Evolutionary conservation across 257 asterid genomes (phyloP), one percentile per base, ranked within the genome.

Genomic region (Parsonsia alboflavescens): DNA sequence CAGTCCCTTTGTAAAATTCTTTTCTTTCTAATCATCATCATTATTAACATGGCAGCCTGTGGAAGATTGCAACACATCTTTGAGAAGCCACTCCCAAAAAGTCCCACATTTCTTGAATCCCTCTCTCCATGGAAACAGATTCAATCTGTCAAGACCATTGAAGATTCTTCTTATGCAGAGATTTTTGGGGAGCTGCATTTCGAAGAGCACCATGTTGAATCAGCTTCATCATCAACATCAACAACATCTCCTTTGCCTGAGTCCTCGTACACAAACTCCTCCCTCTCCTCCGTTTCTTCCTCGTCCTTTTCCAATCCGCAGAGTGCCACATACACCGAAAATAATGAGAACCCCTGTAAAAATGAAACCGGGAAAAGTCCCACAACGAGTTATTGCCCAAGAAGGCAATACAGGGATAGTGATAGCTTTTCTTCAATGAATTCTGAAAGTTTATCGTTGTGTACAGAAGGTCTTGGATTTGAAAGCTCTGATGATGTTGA

Each of bases 391-490:
- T 58, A 74, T 71, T 52, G n/a, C 53, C 68, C 76, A 4, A 53
- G n/a, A 22, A 82, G 75, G 44, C 84, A 82, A 26, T 79, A 83
- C 80, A 48, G 22, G 49, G 86, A 86, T 42, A 82, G 82, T 17
- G 85, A 87, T 17, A 83, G 90, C 84, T 79, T 80, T 44, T 89
- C 96, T 0, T 88, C 93, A 24, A 75, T 72, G 80, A 87, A 79
- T 66, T 87, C 87, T 0, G 91, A 89, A 33, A 88, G 79, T 70
- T 65, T 88, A 16, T 89, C 97, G 1, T 59, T 89, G 19, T 92
- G 96, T 80, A 94, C 94, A 0, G 96, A 90, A 72, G 92, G 97
- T 7, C 93, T 90, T 21, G 96, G 97, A 13, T 88, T 84, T 39
- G 98, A 94, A 74, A 92, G 90, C 84, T 91, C 85, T 39, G 91